Evolutionary conservation across 2,329 filamentous ascomycete genomes (phyloP).

Genomic region (Amauroascus niger): DNA sequence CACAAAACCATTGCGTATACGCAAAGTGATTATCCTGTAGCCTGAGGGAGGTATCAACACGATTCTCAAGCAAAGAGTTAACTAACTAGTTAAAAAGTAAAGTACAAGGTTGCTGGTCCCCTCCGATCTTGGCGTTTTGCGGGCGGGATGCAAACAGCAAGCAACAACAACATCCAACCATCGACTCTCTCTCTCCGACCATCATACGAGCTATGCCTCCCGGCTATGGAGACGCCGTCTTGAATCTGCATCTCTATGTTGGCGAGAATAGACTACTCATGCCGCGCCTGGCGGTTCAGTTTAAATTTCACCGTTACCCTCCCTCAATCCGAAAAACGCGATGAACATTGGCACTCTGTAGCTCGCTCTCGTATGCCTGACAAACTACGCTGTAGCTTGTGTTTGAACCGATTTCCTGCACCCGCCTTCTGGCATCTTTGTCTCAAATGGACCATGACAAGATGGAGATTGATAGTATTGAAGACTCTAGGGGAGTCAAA

Average conservation of each 20-base stretch:
- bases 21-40: not conserved
- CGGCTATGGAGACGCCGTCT: not conserved
- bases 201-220: not conserved
- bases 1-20: not conserved
- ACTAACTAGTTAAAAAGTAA: too few relatives aligned
- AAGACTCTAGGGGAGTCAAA: constrained; percentile 38
- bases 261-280: not conserved
- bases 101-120: not conserved
- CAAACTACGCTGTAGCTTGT: not conserved
- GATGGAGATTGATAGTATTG: constrained; percentile 37
- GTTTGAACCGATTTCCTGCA: not conserved
- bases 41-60: too few relatives aligned
- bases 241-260: not conserved
- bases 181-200: not conserved
- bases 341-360: not conserved
- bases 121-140: not conserved
- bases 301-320: not conserved
- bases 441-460: constrained; percentile 22
- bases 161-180: not conserved
- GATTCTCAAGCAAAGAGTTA: too few relatives aligned
- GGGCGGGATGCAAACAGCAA: not conserved
- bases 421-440: not conserved
- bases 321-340: not conserved
- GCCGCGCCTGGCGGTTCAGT: constrained; percentile 1
- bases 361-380: not conserved